These are phyloP conservation scores for Imleria badia DNA, from an alignment of 768 basidiomycete species.

Conservation along the genomic window DNA sequence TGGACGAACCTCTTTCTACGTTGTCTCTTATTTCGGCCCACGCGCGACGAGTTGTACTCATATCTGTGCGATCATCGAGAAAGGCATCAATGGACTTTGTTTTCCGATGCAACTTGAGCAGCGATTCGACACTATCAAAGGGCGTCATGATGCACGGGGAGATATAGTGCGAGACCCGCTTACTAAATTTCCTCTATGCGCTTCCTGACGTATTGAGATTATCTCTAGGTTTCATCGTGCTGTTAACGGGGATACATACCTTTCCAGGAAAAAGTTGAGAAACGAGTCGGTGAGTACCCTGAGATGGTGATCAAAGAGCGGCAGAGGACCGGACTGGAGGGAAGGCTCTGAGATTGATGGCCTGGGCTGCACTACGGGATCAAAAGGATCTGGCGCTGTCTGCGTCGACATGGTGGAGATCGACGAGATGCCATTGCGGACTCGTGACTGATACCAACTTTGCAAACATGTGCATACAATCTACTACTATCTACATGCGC, in stretches of 20 bases:
- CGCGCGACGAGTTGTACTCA: constrained; percentile 63
- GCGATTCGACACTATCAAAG: constrained; percentile 62
- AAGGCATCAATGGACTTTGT: constrained; percentile 66
- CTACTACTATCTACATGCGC: constrained; percentile 31
- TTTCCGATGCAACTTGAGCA: constrained; percentile 71
- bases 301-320: constrained; percentile 72
- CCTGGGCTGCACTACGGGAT: constrained; percentile 18
- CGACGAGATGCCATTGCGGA: not conserved
- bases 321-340: constrained; percentile 51
- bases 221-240: constrained; percentile 18
- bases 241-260: constrained; percentile 45
- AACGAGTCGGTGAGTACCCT: constrained; percentile 69
- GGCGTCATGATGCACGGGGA: constrained; percentile 1
- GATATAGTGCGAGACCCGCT: constrained; percentile 22
- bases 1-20: constrained; percentile 66
- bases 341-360: constrained; percentile 30
- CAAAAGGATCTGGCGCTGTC: constrained; percentile 24
- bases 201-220: constrained; percentile 46
- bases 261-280: constrained; percentile 81
- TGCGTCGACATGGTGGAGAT: constrained; percentile 19
- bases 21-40: constrained; percentile 89
- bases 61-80: constrained; percentile 70
- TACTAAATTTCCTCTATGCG: constrained; percentile 87
- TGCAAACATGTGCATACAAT: constrained; percentile 28
- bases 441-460: not conserved